These are phyloP conservation scores for Aeminium ludgeri DNA, from an alignment of 495 filamentous ascomycete species.

Conservation along the genomic window DNA sequence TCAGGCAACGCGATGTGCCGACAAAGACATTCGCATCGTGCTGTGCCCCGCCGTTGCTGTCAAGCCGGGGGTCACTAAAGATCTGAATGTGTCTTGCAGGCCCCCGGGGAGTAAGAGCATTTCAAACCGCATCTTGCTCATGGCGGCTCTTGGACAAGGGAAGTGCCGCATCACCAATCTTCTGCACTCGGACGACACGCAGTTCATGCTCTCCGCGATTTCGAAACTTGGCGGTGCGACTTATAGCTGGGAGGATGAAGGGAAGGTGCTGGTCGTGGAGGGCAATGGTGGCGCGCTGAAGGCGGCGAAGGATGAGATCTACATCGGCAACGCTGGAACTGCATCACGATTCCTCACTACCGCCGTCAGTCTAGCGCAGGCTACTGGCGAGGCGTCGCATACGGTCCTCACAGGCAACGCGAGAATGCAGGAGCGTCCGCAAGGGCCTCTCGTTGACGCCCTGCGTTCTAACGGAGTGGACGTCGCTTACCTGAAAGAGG, in stretches of 20 bases:
- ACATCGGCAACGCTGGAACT: constrained; percentile 92
- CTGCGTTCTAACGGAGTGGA: constrained; percentile 66
- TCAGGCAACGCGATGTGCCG: constrained; percentile 72
- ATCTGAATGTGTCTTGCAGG: constrained; percentile 52
- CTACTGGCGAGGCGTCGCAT: constrained; percentile 37
- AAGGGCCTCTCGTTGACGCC: constrained; percentile 85
- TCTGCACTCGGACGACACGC: constrained; percentile 90
- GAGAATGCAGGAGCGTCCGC: constrained; percentile 91
- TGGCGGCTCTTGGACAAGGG: constrained; percentile 80
- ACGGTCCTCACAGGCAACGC: constrained; percentile 85
- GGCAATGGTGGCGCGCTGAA: constrained; percentile 75
- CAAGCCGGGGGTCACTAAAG: constrained; percentile 44
- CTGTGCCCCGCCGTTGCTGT: constrained; percentile 68
- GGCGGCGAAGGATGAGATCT: constrained; percentile 59
- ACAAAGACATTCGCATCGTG: constrained; percentile 67
- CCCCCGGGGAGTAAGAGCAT: constrained; percentile 97
- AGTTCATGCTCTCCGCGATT: constrained; percentile 88
- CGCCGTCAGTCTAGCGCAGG: constrained; percentile 67
- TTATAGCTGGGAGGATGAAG: constrained; percentile 87
- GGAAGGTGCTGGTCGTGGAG: constrained; percentile 72
- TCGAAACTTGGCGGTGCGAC: constrained; percentile 70
- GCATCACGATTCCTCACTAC: constrained; percentile 91
- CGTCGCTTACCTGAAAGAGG: constrained; percentile 61
- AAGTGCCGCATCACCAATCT: constrained; percentile 79
- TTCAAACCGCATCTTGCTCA: constrained; percentile 82